phyloP scores from a whole-genome alignment of 2,329 filamentous ascomycete genomes.

The Pyrenochaeta sp. region DNA sequence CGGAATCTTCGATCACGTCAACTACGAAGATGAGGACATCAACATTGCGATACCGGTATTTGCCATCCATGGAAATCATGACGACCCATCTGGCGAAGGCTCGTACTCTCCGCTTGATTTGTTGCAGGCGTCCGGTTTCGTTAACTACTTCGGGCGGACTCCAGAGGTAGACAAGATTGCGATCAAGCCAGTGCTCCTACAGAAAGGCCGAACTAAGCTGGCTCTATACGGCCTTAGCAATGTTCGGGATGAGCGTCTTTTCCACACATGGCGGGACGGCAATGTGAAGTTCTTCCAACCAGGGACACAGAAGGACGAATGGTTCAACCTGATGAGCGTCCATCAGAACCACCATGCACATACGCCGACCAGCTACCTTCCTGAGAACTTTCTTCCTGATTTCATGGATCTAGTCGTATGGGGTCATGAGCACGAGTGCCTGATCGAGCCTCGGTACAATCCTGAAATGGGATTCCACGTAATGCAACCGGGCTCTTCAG shows the following conservation, averaged over 20 bases:
- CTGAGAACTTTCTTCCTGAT: constrained; percentile 89
- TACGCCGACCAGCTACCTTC: constrained; percentile 90
- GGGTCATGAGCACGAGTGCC: constrained; percentile 97
- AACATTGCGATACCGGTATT: constrained; percentile 98
- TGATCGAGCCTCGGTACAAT: constrained; percentile 85
- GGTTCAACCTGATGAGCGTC: constrained; percentile 95
- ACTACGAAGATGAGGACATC: constrained; percentile 97
- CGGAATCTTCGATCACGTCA: constrained; percentile 88
- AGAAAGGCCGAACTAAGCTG: constrained; percentile 92
- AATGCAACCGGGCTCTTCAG: constrained; percentile 96
- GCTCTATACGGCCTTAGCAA: constrained; percentile 96
- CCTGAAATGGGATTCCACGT: constrained; percentile 91
- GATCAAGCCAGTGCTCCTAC: constrained; percentile 88
- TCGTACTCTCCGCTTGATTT: constrained; percentile 91
- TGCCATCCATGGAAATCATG: constrained; percentile 97
- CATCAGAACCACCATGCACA: constrained; percentile 97
- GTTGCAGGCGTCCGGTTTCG: constrained; percentile 85
- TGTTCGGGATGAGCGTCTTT: constrained; percentile 92
- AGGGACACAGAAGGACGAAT: constrained; percentile 79
- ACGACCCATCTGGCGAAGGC: constrained; percentile 96
- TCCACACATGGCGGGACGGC: constrained; percentile 89
- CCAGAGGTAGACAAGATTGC: constrained; percentile 93
- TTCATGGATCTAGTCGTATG: constrained; percentile 93
- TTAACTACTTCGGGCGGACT: constrained; percentile 96
- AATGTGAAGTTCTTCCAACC: constrained; percentile 95